Evolutionary conservation across 108 stramenopile genomes (phyloP).

Genomic region (Cyclotella choctawhatcheeana): DNA sequence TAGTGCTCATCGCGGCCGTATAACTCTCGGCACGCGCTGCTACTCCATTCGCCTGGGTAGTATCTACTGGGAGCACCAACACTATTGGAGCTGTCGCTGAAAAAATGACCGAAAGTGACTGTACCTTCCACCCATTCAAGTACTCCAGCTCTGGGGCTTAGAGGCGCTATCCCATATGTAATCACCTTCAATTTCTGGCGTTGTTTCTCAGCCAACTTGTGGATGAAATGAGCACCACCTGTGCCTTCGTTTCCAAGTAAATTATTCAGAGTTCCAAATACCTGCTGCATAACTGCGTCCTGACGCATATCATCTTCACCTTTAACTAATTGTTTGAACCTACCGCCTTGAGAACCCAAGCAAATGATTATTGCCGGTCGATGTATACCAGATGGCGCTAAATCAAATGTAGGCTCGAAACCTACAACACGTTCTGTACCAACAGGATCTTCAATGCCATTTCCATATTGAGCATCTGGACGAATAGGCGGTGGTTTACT

Average conservation of each 20-base stretch:
- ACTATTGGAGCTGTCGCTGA: slow-evolving; percentile 43
- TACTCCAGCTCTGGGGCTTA: slow-evolving; percentile 90
- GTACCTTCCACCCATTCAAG: slow-evolving; percentile 98
- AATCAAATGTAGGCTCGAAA: slow-evolving; percentile 70
- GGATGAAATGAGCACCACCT: slow-evolving; percentile 14
- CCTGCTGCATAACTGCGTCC: slow-evolving; percentile 98
- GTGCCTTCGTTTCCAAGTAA: slow-evolving; percentile 62
- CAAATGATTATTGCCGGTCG: slow-evolving; percentile 90
- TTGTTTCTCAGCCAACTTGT: background rate
- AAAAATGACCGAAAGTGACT: slow-evolving; percentile 68
- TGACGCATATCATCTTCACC: slow-evolving; percentile 95
- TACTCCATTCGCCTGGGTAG: slow-evolving; percentile 58
- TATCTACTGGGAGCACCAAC: slow-evolving; percentile 73
- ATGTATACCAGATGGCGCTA: slow-evolving; percentile 85
- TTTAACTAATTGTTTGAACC: slow-evolving; percentile 90
- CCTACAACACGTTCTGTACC: slow-evolving; percentile 69
- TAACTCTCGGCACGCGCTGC: slow-evolving; percentile 1
- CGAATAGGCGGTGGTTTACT: slow-evolving; percentile 71
- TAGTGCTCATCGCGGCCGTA: background rate
- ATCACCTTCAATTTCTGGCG: slow-evolving; percentile 63
- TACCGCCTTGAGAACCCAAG: slow-evolving; percentile 75
- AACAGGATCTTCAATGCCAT: slow-evolving; percentile 68
- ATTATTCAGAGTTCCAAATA: slow-evolving; percentile 90
- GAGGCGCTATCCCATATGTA: slow-evolving; percentile 90
- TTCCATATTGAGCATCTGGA: slow-evolving; percentile 70